Conservation (phyloP, 352 stramenopile genomes). For the Phytophthora constricta region DNA sequence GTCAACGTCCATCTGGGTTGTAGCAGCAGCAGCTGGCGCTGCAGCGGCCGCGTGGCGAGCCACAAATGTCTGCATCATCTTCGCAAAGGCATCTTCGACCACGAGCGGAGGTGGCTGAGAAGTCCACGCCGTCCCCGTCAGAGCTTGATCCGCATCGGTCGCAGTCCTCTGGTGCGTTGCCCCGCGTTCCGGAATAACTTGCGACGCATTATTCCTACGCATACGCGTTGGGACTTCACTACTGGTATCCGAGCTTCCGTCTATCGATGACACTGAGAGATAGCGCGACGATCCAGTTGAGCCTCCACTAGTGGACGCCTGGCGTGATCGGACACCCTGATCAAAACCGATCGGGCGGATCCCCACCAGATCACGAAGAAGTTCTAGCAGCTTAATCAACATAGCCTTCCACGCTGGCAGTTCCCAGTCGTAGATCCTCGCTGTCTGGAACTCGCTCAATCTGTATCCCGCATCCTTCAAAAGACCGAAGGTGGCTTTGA, state of each 20-base stretch:
- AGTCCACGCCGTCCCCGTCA: background rate
- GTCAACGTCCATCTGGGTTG: background rate
- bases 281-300: background rate
- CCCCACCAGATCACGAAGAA: background rate
- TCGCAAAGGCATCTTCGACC: background rate
- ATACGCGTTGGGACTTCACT: too few relatives aligned
- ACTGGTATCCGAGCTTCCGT: background rate
- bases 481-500: background rate
- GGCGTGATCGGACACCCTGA: background rate
- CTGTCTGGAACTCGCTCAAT: slow-evolving; percentile 11
- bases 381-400: background rate
- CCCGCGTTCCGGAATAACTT: too few relatives aligned
- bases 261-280: background rate
- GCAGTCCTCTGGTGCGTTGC: background rate
- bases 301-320: background rate
- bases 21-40: too few relatives aligned
- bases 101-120: background rate
- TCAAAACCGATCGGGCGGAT: background rate
- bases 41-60: background rate
- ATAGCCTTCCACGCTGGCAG: background rate
- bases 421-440: slow-evolving; percentile 15
- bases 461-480: background rate
- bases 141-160: background rate
- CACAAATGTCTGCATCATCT: background rate
- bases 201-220: too few relatives aligned